These are phyloP conservation scores for Fusarium burgessii DNA, from an alignment of 2,329 filamentous ascomycete species.

Conservation along the genomic window DNA sequence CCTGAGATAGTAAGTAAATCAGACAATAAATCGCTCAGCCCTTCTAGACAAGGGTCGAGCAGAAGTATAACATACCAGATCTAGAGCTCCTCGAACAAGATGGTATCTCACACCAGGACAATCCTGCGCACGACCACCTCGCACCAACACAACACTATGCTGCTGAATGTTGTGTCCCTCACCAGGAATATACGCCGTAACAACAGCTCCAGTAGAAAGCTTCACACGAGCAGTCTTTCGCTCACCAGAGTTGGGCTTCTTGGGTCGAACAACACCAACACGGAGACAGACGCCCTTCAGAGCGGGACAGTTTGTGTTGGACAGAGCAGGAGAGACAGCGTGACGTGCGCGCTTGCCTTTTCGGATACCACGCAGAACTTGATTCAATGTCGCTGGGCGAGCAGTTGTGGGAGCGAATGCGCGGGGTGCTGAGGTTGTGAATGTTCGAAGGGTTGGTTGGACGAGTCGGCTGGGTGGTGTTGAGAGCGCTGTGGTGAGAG, in stretches of 20 bases:
- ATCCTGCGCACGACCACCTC: slow-evolving; percentile 93
- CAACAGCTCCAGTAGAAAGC: slow-evolving; percentile 84
- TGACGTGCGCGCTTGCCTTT: slow-evolving; percentile 84
- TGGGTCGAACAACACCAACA: slow-evolving; percentile 92
- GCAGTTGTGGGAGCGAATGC: slow-evolving; percentile 57
- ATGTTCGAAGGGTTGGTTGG: slow-evolving; percentile 50
- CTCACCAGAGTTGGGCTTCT: slow-evolving; percentile 99
- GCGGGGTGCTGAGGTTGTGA: slow-evolving; percentile 47
- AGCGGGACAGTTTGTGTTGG: slow-evolving; percentile 75
- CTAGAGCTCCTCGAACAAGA: slow-evolving; percentile 88
- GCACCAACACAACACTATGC: slow-evolving; percentile 96
- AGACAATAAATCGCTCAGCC: not conserved
- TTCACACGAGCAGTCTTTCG: slow-evolving; percentile 94
- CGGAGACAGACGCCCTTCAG: slow-evolving; percentile 97
- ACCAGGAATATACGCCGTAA: slow-evolving; percentile 95
- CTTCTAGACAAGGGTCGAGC: rapidly evolving
- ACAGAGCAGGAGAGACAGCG: slow-evolving; percentile 86
- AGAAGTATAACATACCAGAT: slow-evolving; percentile 76
- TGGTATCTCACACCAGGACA: slow-evolving; percentile 98
- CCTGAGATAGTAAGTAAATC: slow-evolving; percentile 63
- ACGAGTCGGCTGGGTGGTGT: slow-evolving; percentile 32
- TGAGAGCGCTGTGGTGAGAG: slow-evolving; percentile 39
- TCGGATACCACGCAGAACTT: slow-evolving; percentile 82
- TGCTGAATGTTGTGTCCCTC: slow-evolving; percentile 99
- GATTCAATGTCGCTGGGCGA: slow-evolving; percentile 75